Conservation (phyloP, 441 rosid genomes). For the Aquilaria agallochum region DNA sequence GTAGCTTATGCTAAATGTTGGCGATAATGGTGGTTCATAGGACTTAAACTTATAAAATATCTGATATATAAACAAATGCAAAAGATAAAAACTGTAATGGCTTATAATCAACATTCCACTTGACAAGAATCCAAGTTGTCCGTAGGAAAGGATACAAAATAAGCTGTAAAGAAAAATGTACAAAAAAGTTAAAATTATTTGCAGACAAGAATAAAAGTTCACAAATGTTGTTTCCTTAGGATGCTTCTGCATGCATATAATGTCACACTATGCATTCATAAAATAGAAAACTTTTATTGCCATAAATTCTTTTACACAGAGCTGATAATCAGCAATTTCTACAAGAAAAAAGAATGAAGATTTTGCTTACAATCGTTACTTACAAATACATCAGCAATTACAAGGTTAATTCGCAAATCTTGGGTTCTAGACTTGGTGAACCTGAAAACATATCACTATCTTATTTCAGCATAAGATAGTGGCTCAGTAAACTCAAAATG, state of each 20-base stretch:
- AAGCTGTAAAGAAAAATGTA: slow-evolving; percentile 6
- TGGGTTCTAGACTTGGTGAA: slow-evolving; percentile 58
- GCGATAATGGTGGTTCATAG: slow-evolving; percentile 65
- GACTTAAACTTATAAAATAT: slow-evolving; percentile 87
- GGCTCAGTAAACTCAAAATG: no score
- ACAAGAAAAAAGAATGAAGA: no score
- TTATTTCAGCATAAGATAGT: slow-evolving; percentile 9
- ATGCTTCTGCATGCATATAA: no score
- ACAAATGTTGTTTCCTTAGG: neutral
- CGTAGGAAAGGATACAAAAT: slow-evolving; percentile 31
- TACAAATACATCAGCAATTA: slow-evolving; percentile 83
- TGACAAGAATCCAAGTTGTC: slow-evolving; percentile 79
- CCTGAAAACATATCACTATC: slow-evolving; percentile 37
- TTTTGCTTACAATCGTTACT: slow-evolving; percentile 24
- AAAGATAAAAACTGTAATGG: slow-evolving; percentile 93
- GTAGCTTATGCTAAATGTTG: slow-evolving; percentile 63
- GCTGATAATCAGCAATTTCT: no score
- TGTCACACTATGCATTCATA: no score
- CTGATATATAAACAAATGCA: slow-evolving; percentile 68
- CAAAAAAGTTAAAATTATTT: neutral
- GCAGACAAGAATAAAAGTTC: neutral
- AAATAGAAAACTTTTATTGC: no score
- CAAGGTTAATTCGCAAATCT: slow-evolving; percentile 77
- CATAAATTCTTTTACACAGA: no score
- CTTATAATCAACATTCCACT: slow-evolving; percentile 78